These are phyloP conservation scores for Citropsis articulata DNA, from an alignment of 345 rosid genomes.

Conservation along the genomic window DNA sequence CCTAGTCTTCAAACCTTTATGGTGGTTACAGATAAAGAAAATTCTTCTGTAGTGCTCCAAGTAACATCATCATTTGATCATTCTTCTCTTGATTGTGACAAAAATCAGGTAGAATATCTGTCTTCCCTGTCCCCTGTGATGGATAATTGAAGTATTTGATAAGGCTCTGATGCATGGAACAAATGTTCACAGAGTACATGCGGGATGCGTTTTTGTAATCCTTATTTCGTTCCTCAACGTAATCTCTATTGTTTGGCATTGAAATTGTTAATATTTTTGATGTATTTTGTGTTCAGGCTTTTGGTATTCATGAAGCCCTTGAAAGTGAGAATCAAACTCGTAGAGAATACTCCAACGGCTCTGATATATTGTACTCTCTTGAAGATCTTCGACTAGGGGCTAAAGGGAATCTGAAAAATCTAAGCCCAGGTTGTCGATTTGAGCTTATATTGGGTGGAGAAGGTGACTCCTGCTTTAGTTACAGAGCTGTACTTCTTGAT, in stretches of 20 bases:
- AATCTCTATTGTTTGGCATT: constrained; percentile 12
- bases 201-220: background rate
- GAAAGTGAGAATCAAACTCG: constrained; percentile 73
- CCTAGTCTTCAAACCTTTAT: constrained; percentile 64
- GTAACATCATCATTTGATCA: constrained; percentile 43
- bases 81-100: constrained; percentile 38
- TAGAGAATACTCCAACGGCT: constrained; percentile 52
- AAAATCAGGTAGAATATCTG: constrained; percentile 52
- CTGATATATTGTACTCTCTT: constrained; percentile 63
- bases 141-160: background rate
- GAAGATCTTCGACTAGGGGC: constrained; percentile 77
- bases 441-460: constrained; percentile 57
- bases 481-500: constrained; percentile 76
- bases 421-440: constrained; percentile 54
- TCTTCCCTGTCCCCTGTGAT: background rate
- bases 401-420: constrained; percentile 55
- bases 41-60: constrained; percentile 38
- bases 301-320: constrained; percentile 71
- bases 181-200: background rate
- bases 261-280: constrained; percentile 13
- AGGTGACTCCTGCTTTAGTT: constrained; percentile 56
- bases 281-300: constrained; percentile 40
- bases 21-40: constrained; percentile 74
- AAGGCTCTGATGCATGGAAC: background rate
- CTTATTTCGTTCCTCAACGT: background rate